A percentile compares a stretch with the other conserved stretches of the same genome.
phyloP scores from a whole-genome alignment of 1,284 basidiomycete species.

The Ustilago nuda region DNA sequence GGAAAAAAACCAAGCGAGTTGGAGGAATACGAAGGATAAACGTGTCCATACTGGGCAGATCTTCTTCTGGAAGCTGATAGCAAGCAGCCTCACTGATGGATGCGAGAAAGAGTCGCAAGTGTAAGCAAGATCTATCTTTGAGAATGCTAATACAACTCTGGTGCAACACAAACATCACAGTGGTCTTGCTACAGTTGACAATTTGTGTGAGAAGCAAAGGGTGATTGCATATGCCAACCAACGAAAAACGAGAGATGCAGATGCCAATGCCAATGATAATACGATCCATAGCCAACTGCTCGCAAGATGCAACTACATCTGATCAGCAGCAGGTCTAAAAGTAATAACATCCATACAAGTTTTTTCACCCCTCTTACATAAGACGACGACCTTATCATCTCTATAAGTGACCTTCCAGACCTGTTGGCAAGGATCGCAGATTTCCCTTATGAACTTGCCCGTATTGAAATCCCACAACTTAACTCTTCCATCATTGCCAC shows the following conservation, averaged over 20 bases:
- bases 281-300: neutral
- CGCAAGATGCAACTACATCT: slow-evolving; percentile 22
- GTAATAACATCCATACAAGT: slow-evolving; percentile 84
- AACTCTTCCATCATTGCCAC: slow-evolving; percentile 91
- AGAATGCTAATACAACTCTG: too few relatives aligned
- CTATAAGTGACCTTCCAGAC: slow-evolving; percentile 89
- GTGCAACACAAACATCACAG: too few relatives aligned
- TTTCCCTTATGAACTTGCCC: slow-evolving; percentile 62
- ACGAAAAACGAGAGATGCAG: too few relatives aligned
- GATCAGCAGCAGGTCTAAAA: slow-evolving; percentile 61
- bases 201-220: too few relatives aligned
- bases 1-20: slow-evolving; percentile 76
- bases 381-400: slow-evolving; percentile 81
- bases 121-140: too few relatives aligned
- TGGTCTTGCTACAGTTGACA: too few relatives aligned
- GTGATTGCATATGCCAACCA: too few relatives aligned
- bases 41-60: too few relatives aligned
- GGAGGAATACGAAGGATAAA: slow-evolving; percentile 67
- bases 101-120: too few relatives aligned
- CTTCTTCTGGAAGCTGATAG: too few relatives aligned
- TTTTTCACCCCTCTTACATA: slow-evolving; percentile 84
- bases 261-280: neutral
- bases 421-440: slow-evolving; percentile 73
- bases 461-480: slow-evolving; percentile 78
- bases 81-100: too few relatives aligned